Conservation (phyloP, 176 grass and related monocot genomes). For the Leersia perrieri region DNA sequence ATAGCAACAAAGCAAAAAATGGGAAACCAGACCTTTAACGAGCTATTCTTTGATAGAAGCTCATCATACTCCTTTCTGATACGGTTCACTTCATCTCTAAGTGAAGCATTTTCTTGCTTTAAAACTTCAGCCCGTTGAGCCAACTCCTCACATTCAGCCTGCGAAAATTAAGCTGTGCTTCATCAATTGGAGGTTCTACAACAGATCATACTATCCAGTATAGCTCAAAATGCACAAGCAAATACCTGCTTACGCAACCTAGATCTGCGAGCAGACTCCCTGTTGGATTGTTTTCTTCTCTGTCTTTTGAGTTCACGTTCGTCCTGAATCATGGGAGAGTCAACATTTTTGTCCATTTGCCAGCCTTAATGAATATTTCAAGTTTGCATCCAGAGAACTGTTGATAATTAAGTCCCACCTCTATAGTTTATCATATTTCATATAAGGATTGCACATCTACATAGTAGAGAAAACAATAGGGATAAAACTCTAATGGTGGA, state of each 20-base stretch:
- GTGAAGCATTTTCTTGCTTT: conserved; percentile 93
- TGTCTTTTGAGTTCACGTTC: conserved; percentile 92
- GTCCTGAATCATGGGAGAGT: conserved; percentile 57
- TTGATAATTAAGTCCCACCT: conserved; percentile 13
- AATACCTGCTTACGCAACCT: conserved; percentile 94
- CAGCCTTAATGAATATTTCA: conserved; percentile 1
- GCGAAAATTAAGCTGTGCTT: conserved; percentile 32
- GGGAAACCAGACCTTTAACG: conserved; percentile 60
- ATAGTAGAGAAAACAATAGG: not conserved
- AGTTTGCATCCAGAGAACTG: conserved; percentile 8
- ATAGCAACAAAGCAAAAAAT: conserved; percentile 9
- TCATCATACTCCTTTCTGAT: conserved; percentile 89
- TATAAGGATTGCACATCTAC: not conserved
- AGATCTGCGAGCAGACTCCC: conserved; percentile 98
- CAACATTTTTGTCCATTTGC: conserved; percentile 10
- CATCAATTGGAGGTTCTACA: conserved; percentile 2
- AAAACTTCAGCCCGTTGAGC: conserved; percentile 80
- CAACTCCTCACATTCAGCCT: conserved; percentile 99
- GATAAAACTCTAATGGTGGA: not conserved
- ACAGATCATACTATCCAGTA: not conserved
- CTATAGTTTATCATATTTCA: not conserved
- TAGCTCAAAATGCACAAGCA: conserved; percentile 5
- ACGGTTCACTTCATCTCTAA: conserved; percentile 77
- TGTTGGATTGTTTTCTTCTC: conserved; percentile 98
- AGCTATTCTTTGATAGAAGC: conserved; percentile 75